Conservation (phyloP, 2,329 filamentous ascomycete genomes). For the Exophiala aquamarina region DNA sequence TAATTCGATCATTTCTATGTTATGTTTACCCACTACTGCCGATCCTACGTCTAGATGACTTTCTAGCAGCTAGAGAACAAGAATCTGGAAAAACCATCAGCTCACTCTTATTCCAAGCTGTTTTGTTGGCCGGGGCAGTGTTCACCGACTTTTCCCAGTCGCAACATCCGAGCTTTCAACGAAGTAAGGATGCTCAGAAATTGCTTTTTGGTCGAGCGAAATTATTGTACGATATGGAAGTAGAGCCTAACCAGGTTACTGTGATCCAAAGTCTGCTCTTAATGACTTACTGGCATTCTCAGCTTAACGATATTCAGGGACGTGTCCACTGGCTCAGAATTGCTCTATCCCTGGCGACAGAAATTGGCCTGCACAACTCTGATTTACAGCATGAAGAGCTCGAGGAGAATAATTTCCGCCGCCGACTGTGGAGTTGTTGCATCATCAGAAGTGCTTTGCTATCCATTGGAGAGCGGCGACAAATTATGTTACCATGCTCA, state of each 20-base stretch:
- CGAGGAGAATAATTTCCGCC: conserved; percentile 4
- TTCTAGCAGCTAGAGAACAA: conserved; percentile 1
- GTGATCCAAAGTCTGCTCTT: conserved; percentile 5
- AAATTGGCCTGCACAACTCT: conserved; percentile 2
- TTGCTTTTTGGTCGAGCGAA: conserved; percentile 5
- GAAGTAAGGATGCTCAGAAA: conserved; percentile 3
- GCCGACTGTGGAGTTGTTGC: conserved; percentile 1
- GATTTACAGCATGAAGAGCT: conserved; percentile 1
- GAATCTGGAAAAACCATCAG: conserved; percentile 1
- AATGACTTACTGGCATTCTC: conserved; percentile 7
- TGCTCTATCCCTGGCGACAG: conserved; percentile 5
- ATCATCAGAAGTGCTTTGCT: conserved; percentile 4
- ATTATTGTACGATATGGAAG: conserved; percentile 5
- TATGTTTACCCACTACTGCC: conserved; percentile 1
- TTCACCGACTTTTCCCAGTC: conserved; percentile 1
- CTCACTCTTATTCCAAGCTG: conserved; percentile 3
- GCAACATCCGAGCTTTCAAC: conserved; percentile 1
- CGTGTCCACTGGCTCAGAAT: conserved; percentile 5
- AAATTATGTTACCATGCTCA: background rate
- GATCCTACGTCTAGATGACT: conserved; percentile 1
- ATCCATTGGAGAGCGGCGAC: conserved; percentile 1
- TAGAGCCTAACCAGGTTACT: background rate
- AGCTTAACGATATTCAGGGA: conserved; percentile 5
- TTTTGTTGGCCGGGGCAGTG: conserved; percentile 3
- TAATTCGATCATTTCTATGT: conserved; percentile 1